These are phyloP conservation scores for Chaetomium cochliodes DNA, from an alignment of 495 filamentous ascomycete genomes.

Conservation along the genomic window DNA sequence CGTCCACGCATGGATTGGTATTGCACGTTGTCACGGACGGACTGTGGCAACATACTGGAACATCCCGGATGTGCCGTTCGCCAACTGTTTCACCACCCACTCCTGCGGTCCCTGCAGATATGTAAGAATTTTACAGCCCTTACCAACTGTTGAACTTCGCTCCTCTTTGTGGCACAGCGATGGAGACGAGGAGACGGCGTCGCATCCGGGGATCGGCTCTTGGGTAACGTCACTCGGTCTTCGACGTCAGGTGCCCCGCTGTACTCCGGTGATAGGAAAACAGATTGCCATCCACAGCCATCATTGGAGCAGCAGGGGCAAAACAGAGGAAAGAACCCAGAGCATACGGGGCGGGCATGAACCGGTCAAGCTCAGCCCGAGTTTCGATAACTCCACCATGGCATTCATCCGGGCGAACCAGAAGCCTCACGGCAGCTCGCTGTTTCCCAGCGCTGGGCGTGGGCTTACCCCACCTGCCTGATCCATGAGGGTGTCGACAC, in stretches of 20 bases:
- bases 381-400: conserved; percentile 28
- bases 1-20: background rate
- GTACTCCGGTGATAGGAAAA: background rate
- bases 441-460: conserved; percentile 5
- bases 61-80: conserved; percentile 11
- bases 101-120: conserved; percentile 10
- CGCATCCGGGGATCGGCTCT: conserved; percentile 5
- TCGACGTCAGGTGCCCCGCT: conserved; percentile 23
- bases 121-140: background rate
- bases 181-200: background rate
- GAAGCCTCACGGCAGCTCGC: conserved; percentile 22
- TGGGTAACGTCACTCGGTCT: conserved; percentile 7
- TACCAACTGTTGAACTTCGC: background rate
- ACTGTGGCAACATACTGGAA: background rate
- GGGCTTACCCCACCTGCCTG: conserved; percentile 26
- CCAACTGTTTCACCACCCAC: conserved; percentile 3
- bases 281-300: background rate
- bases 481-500: conserved; percentile 24
- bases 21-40: background rate
- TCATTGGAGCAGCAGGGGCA: conserved; percentile 16
- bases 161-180: conserved; percentile 2
- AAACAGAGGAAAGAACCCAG: conserved; percentile 24
- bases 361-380: conserved; percentile 22
- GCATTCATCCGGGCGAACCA: conserved; percentile 40
- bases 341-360: conserved; percentile 13